These are phyloP conservation scores for Buxus sempervirens DNA, from an alignment of 164 flowering plant species.

Conservation along the genomic window DNA sequence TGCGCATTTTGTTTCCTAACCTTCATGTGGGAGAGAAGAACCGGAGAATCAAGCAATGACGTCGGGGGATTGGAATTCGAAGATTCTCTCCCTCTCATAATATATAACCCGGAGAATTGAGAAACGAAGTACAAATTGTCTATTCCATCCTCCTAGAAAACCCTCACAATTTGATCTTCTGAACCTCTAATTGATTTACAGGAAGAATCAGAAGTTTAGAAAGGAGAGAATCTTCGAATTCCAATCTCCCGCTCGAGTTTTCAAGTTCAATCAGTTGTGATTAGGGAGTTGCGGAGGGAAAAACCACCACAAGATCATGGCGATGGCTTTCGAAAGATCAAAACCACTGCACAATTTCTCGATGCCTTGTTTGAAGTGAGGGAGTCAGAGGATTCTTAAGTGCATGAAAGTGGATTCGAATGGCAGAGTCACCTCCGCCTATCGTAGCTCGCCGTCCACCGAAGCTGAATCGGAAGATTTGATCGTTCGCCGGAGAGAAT, in stretches of 20 bases:
- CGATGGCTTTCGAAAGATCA: conserved; percentile 48
- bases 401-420: conserved; percentile 41
- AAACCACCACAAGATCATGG: conserved; percentile 21
- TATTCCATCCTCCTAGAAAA: neutral
- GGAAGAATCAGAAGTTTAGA: neutral
- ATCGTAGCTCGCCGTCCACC: conserved; percentile 24
- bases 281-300: conserved; percentile 11
- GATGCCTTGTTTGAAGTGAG: conserved; percentile 62
- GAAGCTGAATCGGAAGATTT: conserved; percentile 13
- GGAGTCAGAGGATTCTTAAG: conserved; percentile 46
- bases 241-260: neutral
- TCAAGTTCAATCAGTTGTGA: conserved; percentile 26
- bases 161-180: neutral
- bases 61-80: too few relatives aligned
- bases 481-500: neutral
- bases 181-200: neutral
- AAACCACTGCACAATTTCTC: conserved; percentile 67
- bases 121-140: too few relatives aligned
- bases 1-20: too few relatives aligned
- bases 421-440: conserved; percentile 10
- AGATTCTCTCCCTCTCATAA: conserved; percentile 16
- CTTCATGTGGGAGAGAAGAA: too few relatives aligned
- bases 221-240: neutral
- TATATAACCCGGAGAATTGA: conserved; percentile 28
- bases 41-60: too few relatives aligned